These are phyloP conservation scores for Suillus hirtellus DNA, from an alignment of 768 basidiomycete species.

Conservation along the genomic window DNA sequence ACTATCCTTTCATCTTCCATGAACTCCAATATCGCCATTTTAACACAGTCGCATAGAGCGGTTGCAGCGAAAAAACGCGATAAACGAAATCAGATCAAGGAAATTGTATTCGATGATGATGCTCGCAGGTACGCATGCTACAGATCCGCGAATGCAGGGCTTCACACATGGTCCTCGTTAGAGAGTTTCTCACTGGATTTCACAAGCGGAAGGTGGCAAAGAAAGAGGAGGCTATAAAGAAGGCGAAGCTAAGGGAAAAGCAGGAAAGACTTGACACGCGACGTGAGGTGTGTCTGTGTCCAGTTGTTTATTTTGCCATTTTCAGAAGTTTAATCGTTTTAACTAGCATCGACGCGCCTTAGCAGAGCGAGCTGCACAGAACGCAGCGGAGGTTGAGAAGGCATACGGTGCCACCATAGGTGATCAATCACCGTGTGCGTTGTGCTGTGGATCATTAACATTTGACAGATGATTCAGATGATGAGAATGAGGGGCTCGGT, in stretches of 20 bases:
- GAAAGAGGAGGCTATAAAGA: conserved; percentile 72
- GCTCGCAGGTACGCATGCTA: conserved; percentile 61
- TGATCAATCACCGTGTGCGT: conserved; percentile 25
- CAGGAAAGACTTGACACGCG: conserved; percentile 72
- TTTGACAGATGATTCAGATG: conserved; percentile 23
- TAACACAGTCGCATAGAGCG: conserved; percentile 64
- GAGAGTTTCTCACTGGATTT: conserved; percentile 92
- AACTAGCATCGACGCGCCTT: conserved; percentile 74
- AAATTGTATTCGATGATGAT: conserved; percentile 84
- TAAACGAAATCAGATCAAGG: conserved; percentile 67
- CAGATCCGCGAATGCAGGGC: neutral
- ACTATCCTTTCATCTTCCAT: conserved; percentile 20
- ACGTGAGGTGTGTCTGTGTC: conserved; percentile 60
- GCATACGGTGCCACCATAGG: conserved; percentile 61
- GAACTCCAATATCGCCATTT: conserved; percentile 49
- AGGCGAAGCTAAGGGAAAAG: conserved; percentile 76
- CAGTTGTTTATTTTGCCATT: conserved; percentile 16
- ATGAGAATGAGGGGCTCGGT: conserved; percentile 51
- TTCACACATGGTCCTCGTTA: conserved; percentile 29
- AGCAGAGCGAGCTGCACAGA: conserved; percentile 73
- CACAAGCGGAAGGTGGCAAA: conserved; percentile 89
- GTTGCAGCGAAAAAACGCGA: conserved; percentile 69
- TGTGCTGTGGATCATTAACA: conserved; percentile 10
- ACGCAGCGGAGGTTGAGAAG: conserved; percentile 74
- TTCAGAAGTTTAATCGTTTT: conserved; percentile 15